A percentile compares a stretch with the other conserved stretches of the same genome.
Conservation (phyloP, 2,329 filamentous ascomycete species). For the Ophioceras dolichostomum region DNA sequence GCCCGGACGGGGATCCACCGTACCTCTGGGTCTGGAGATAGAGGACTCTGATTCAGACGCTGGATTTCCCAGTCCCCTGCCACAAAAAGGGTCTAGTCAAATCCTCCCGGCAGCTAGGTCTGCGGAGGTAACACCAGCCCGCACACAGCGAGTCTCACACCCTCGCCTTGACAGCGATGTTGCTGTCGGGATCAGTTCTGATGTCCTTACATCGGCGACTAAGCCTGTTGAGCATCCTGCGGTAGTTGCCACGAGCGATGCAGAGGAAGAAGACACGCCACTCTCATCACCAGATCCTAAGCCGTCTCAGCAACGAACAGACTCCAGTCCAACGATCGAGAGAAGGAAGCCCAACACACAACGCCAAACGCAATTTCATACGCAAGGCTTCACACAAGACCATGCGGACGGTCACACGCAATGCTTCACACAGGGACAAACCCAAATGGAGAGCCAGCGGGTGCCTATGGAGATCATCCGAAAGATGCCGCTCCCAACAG, state of each 20-base stretch:
- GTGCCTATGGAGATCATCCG: conserved; percentile 36
- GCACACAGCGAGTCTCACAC: neutral
- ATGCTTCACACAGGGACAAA: conserved; percentile 11
- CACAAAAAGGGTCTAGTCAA: neutral
- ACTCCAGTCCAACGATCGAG: too few relatives aligned
- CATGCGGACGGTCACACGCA: conserved; percentile 1
- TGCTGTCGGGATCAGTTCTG: neutral
- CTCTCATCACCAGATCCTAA: conserved; percentile 6
- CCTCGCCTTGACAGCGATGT: too few relatives aligned
- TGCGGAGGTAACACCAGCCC: too few relatives aligned
- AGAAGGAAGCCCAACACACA: too few relatives aligned
- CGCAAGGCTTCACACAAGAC: neutral
- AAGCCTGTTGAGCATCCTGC: neutral
- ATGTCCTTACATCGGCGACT: neutral
- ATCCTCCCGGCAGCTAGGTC: neutral
- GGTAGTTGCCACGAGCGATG: neutral
- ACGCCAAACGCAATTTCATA: too few relatives aligned
- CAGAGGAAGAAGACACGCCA: conserved; percentile 7
- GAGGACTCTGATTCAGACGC: conserved; percentile 1
- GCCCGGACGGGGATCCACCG: neutral
- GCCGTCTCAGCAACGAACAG: conserved; percentile 2
- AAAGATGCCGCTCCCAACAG: conserved; percentile 31
- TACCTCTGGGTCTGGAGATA: neutral
- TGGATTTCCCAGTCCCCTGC: neutral
- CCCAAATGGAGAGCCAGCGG: conserved; percentile 33